Evolutionary conservation across 2,329 filamentous ascomycete genomes (phyloP), one percentile per base, ranked within the genome.

Genomic region (Eurotiales sp.): DNA sequence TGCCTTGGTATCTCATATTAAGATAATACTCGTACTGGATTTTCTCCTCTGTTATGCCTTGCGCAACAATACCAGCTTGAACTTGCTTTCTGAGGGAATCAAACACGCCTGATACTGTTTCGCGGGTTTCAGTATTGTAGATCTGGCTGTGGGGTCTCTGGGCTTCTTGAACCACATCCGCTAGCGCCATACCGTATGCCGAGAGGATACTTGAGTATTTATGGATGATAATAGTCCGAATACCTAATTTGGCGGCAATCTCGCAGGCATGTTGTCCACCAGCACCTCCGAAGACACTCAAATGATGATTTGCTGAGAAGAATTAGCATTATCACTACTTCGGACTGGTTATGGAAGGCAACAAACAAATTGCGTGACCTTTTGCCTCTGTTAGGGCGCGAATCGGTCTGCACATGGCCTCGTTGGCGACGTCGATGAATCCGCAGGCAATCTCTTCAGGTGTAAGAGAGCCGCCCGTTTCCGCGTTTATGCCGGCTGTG

Each of bases 401-500:
- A 37, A 37, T 37, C 12, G 34, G 34, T 12, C 17, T 37, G 15
- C 15, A 19, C 34, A 37, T 37, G 17, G 34, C 15, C n/a, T 37
- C 34, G 17, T 37, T 37, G 15, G 34, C 34, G 8, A 37, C 34
- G 15, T 37, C 34, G 8, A 37, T 19, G 17, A 37, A 37, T 15
- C 34, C 34, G 8, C 15, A 21, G 15, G 91, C 91, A 3, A 95
- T 86, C 63, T 90, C 89, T 61, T 96, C 90, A 1, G 85, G 73
- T 2, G 79, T 85, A 80, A 95, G 87, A 45, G 79, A 72, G 30
- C 64, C 63, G 6, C 66, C 64, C 1, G 85, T 79, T 63, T 95
- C 89, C 29, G 76, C 74, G 60, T 95, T 92, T 62, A 96, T 87
- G 60, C 88, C 80, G 32, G 86, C 79, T 0, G 89, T 82, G 8